Evolutionary conservation across 768 basidiomycete species (phyloP), one percentile per base, ranked within the genome.

Genomic region (Pleurotus sapidus): DNA sequence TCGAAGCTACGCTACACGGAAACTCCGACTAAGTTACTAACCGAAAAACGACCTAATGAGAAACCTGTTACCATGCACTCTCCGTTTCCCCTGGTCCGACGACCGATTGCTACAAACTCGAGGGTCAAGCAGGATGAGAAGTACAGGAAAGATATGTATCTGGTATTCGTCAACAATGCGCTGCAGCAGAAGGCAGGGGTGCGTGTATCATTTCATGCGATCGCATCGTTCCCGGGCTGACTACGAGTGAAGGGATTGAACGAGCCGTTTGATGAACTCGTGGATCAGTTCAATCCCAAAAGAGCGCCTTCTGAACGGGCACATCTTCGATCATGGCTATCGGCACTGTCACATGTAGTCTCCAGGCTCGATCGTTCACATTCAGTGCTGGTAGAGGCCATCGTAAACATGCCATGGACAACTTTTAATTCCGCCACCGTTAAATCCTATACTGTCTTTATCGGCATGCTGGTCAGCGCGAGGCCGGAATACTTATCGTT

Each of bases 401-500:
- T 98, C 57, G 78, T 98, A 43, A 81, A 80, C 60, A 79, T 98
- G 66, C 93, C 94, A 11, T 99, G 97, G 97, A 88, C 91, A 14
- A 91, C 86, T n/a, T 84, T 93, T 72, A 95, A 96, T 66, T 82
- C 82, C 30, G 74, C 77, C 34, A 91, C 96, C 61, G 94, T 95
- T 53, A 89, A 88, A 71, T 86, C 88, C 4, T 98, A 96, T 72
- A 89, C 88, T 27, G 82, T 89, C 37, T 97, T 97, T 68, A 83
- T 94, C 48, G 91, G 93, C 24, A 92, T 95, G 77, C 84, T 99
- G 40, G 83, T 96, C 63, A 93, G 91, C 60, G 93, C 96, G 20
- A 77, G 89, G 60, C 92, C 95, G 59, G 93, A 97, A 73, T 98
- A 96, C 72, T 80, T 96, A 30, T 88, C 88, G 20, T 79, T 90